Evolutionary conservation across 306 rosid genomes (phyloP), one percentile per base, ranked within the genome.

Genomic region (Prunus campanulata): DNA sequence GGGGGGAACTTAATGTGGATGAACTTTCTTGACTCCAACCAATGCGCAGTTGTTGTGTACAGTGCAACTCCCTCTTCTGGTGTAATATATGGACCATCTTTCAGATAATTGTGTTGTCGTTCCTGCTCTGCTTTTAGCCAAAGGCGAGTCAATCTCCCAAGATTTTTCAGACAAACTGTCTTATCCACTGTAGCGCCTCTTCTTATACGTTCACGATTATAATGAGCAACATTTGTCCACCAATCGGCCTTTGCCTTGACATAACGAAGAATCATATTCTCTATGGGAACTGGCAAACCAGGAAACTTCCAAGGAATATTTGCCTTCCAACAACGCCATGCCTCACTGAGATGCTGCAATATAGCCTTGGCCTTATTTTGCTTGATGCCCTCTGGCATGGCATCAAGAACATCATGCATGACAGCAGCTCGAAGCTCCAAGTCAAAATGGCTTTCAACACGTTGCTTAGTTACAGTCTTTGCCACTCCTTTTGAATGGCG

Each of bases 281-380:
- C 99, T 52, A 96, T 92, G 60, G 97, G 99, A 78, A 96, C 99
- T 5, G 99, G 98, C 72, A 96, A 78, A 76, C 99, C 97, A 72
- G 98, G 99, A 86, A 96, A 98, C 99, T 96, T 92, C 99, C 99
- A 96, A 56, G 99, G 99, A 86, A 96, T 96, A 81, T 96, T 96
- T 61, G 99, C 99, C 78, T 92, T 96, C 99, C 99, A 96, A 68
- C 99, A 96, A 18, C 99, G 93, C 99, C 99, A 96, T 11, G 99
- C 99, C 86, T 96, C 99, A 86, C 99, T 96, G 83, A 96, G 78
- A 87, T 96, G 99, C 78, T 96, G 99, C 88, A 96, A 86, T 60
- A 92, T 96, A 29, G 97, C 91, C 68, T 97, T 90, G 66, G 99
- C 99, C 84, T 96, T 92, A 68, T 96, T 96, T 85, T 92, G 99